These are phyloP conservation scores for Silene vulgaris DNA, from an alignment of 179 eudicot species.

Conservation along the genomic window DNA sequence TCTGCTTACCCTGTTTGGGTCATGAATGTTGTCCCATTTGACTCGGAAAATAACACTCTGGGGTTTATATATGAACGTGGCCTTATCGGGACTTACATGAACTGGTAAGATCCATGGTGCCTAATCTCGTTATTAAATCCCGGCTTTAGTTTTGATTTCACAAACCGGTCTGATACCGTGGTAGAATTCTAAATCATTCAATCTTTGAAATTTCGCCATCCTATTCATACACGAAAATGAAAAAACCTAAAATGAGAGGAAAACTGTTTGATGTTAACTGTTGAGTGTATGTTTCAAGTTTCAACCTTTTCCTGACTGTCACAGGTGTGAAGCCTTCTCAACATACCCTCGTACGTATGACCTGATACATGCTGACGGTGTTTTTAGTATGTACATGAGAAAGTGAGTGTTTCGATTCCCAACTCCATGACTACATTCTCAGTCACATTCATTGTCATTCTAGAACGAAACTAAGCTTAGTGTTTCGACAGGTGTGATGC, in stretches of 20 bases:
- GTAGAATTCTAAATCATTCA: neutral
- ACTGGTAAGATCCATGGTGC: slow-evolving; percentile 42
- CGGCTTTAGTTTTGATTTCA: neutral
- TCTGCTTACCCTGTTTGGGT: slow-evolving; percentile 59
- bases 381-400: slow-evolving; percentile 40
- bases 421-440: neutral
- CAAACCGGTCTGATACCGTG: neutral
- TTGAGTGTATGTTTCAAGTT: neutral
- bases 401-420: slow-evolving; percentile 24
- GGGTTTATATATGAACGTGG: slow-evolving; percentile 66
- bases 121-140: neutral
- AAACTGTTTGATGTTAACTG: neutral
- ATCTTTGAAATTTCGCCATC: neutral
- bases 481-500: slow-evolving; percentile 33
- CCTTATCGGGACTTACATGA: slow-evolving; percentile 56
- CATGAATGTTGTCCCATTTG: slow-evolving; percentile 61
- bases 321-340: slow-evolving; percentile 77
- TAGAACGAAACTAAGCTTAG: neutral
- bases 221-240: neutral
- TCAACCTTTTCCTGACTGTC: neutral
- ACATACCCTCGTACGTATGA: slow-evolving; percentile 74
- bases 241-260: neutral
- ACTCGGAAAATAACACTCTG: slow-evolving; percentile 43
- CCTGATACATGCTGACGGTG: slow-evolving; percentile 52
- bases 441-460: neutral